Conservation (phyloP, 805 yeast genomes). For the Candida odintsovae region DNA sequence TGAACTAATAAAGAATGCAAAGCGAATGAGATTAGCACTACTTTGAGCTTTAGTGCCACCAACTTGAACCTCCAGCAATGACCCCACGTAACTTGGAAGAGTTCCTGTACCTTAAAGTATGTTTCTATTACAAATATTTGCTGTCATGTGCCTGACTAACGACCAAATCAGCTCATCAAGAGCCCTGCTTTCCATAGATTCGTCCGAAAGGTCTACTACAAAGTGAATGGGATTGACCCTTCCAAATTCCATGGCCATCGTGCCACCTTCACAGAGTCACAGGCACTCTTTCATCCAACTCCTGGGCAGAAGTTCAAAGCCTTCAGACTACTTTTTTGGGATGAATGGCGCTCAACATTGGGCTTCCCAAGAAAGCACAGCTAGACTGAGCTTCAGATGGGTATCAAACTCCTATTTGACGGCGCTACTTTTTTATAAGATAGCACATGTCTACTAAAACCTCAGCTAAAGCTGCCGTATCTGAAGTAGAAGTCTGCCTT, state of each 20-base stretch:
- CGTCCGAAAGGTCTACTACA: slow-evolving; percentile 58
- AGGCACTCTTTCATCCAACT: slow-evolving; percentile 38
- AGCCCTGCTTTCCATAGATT: slow-evolving; percentile 57
- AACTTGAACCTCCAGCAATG: neutral
- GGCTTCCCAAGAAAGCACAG: slow-evolving; percentile 34
- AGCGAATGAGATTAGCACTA: neutral
- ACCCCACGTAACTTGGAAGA: slow-evolving; percentile 40
- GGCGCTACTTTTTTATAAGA: too few relatives aligned
- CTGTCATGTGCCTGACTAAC: slow-evolving; percentile 1
- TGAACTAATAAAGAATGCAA: neutral
- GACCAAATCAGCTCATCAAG: slow-evolving; percentile 35
- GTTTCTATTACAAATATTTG: neutral
- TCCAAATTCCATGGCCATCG: slow-evolving; percentile 29
- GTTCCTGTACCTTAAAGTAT: slow-evolving; percentile 28
- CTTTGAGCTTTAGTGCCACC: neutral
- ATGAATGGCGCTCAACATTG: slow-evolving; percentile 52
- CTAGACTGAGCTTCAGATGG: neutral
- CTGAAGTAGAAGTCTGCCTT: too few relatives aligned
- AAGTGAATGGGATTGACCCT: slow-evolving; percentile 48
- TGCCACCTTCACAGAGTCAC: slow-evolving; percentile 16
- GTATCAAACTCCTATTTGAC: too few relatives aligned
- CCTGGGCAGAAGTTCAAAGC: slow-evolving; percentile 53
- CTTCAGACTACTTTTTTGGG: slow-evolving; percentile 48
- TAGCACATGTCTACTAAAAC: too few relatives aligned
- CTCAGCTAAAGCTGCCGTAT: too few relatives aligned